These are phyloP conservation scores for Paxillus rubicundulus DNA, from an alignment of 768 basidiomycete species.

Conservation along the genomic window DNA sequence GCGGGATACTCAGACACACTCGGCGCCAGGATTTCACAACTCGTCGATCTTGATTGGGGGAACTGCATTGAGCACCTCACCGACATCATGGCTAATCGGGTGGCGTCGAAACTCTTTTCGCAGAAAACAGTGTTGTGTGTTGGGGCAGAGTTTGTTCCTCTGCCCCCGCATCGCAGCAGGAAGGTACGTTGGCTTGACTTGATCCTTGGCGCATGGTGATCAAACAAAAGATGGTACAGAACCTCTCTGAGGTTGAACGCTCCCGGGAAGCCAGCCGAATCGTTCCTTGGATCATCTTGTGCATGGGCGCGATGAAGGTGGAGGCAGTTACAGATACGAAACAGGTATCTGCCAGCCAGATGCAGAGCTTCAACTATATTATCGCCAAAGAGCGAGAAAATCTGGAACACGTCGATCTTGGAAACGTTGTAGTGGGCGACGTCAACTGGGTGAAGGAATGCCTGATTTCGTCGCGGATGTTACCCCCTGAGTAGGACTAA, in stretches of 20 bases:
- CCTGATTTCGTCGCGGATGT: conserved; percentile 58
- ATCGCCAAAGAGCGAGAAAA: conserved; percentile 49
- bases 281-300: conserved; percentile 65
- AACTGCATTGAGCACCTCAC: conserved; percentile 49
- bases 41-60: conserved; percentile 50
- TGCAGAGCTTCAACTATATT: conserved; percentile 54
- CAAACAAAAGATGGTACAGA: conserved; percentile 17
- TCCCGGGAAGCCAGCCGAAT: conserved; percentile 41
- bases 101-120: conserved; percentile 56
- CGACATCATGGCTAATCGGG: conserved; percentile 57
- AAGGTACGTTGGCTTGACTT: conserved; percentile 12
- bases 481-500: conserved; percentile 29
- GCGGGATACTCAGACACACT: conserved; percentile 46
- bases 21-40: conserved; percentile 42
- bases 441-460: conserved; percentile 80
- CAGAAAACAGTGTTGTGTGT: conserved; percentile 59
- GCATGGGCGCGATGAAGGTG: conserved; percentile 74
- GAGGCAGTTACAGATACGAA: conserved; percentile 57
- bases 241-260: conserved; percentile 26
- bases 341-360: conserved; percentile 22
- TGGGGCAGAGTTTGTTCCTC: conserved; percentile 53
- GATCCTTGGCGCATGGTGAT: too few species aligned
- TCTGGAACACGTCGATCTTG: conserved; percentile 27
- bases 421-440: conserved; percentile 41
- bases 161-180: conserved; percentile 26